Evolutionary conservation across 225 moss, liverwort and hornwort genomes (phyloP).

Genomic region (Anthoceros angustus): DNA sequence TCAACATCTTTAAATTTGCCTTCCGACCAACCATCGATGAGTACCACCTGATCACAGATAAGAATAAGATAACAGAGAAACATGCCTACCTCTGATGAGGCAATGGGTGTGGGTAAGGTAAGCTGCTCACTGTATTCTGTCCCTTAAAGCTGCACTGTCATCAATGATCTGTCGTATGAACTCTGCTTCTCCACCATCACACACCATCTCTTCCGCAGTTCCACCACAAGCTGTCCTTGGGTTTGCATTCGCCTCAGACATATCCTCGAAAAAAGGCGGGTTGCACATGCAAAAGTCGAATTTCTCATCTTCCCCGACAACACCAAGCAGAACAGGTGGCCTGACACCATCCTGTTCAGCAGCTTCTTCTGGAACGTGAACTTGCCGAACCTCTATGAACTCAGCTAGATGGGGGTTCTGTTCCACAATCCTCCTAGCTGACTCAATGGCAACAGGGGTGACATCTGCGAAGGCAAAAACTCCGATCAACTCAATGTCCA

Average conservation of each 20-base stretch:
- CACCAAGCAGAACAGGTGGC: conserved; percentile 42
- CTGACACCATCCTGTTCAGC: neutral
- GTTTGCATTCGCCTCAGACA: conserved; percentile 72
- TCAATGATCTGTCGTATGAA: conserved; percentile 62
- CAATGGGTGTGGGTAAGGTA: neutral
- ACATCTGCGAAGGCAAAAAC: conserved; percentile 38
- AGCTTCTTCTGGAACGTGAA: conserved; percentile 6
- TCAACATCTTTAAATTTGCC: conserved; percentile 60
- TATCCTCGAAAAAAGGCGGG: conserved; percentile 84
- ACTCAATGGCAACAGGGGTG: conserved; percentile 63
- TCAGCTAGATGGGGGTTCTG: conserved; percentile 51
- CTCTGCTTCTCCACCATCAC: conserved; percentile 69
- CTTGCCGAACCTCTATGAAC: conserved; percentile 44
- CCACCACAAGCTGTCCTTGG: conserved; percentile 92
- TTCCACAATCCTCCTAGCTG: conserved; percentile 60
- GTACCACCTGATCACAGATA: conserved; percentile 53
- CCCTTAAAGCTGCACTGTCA: conserved; percentile 54
- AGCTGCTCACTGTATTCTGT: conserved; percentile 65
- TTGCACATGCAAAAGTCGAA: conserved; percentile 99
- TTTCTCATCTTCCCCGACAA: conserved; percentile 43
- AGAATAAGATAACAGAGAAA: neutral
- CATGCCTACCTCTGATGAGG: neutral
- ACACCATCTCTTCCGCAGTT: conserved; percentile 85
- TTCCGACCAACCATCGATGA: conserved; percentile 98
- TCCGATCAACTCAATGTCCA: neutral